These are phyloP conservation scores for Lactarius trivialis DNA, from an alignment of 768 basidiomycete species.

Conservation along the genomic window DNA sequence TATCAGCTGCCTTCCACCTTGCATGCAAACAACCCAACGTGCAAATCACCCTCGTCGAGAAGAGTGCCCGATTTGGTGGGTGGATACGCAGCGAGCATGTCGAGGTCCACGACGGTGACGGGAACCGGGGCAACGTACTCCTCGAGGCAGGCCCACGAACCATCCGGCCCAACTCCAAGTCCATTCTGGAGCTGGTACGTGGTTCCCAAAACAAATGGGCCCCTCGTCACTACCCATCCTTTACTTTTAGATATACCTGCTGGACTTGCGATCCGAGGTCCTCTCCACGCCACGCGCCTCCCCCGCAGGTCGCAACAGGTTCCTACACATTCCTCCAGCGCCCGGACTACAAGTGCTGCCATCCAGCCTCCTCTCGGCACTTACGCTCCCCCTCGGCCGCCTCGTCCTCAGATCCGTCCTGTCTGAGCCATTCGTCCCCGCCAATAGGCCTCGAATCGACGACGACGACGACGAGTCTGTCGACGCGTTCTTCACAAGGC, in stretches of 20 bases:
- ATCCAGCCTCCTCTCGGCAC: conserved; percentile 34
- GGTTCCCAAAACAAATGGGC: background rate
- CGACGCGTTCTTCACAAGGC: conserved; percentile 64
- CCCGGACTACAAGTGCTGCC: conserved; percentile 50
- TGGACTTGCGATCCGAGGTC: conserved; percentile 53
- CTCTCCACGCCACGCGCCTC: conserved; percentile 61
- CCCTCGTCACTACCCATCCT: background rate
- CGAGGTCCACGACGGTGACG: conserved; percentile 29
- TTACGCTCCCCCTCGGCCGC: conserved; percentile 34
- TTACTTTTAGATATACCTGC: conserved; percentile 61
- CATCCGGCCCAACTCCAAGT: conserved; percentile 65
- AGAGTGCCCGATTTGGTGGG: conserved; percentile 62
- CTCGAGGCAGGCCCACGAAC: conserved; percentile 88
- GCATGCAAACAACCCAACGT: conserved; percentile 54
- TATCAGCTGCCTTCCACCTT: conserved; percentile 76
- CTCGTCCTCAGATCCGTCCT: conserved; percentile 50
- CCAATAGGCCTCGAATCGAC: conserved; percentile 8
- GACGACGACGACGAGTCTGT: conserved; percentile 64
- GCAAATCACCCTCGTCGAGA: conserved; percentile 66
- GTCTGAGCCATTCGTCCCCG: conserved; percentile 46
- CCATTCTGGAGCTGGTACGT: conserved; percentile 75
- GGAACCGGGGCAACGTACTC: conserved; percentile 39
- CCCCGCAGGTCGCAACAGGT: conserved; percentile 72
- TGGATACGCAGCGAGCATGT: conserved; percentile 70
- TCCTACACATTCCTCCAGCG: conserved; percentile 49